These are phyloP conservation scores for Rhodosorus marinus DNA, from an alignment of 23 red algal genomes.

Conservation along the genomic window DNA sequence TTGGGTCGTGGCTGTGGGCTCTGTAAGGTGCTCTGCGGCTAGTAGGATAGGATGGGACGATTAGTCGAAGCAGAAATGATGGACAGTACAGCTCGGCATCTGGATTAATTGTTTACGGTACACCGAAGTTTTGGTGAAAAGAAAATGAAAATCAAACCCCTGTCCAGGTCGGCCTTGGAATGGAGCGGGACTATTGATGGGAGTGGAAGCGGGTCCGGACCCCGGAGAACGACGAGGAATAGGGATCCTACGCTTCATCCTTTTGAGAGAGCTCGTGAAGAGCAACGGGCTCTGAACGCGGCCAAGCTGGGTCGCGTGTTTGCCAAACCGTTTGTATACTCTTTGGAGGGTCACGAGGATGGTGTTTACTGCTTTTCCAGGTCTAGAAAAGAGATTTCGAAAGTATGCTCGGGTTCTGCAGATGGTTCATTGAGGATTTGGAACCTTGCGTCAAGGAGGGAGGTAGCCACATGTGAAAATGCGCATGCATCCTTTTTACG, in stretches of 20 bases:
- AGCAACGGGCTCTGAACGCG: slow-evolving; percentile 60
- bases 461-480: slow-evolving; percentile 5
- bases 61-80: no score
- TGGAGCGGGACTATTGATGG: slow-evolving; percentile 50
- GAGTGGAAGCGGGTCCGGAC: slow-evolving; percentile 3
- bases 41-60: no score
- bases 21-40: no score
- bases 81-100: no score
- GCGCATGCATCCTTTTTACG: slow-evolving; percentile 34
- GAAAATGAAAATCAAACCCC: slow-evolving; percentile 74
- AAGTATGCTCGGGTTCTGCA: slow-evolving; percentile 36
- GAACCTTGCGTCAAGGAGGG: slow-evolving; percentile 32
- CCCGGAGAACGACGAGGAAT: slow-evolving; percentile 32
- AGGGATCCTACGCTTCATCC: slow-evolving; percentile 41
- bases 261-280: slow-evolving; percentile 43
- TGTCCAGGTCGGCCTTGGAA: slow-evolving; percentile 66
- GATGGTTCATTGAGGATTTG: slow-evolving; percentile 83
- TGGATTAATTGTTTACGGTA: no score
- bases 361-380: slow-evolving; percentile 54
- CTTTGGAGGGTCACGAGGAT: slow-evolving; percentile 51
- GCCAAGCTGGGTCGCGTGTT: slow-evolving; percentile 71
- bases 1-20: no score
- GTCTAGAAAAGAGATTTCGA: slow-evolving; percentile 18
- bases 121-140: no score
- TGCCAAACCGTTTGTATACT: slow-evolving; percentile 65